phyloP scores from a whole-genome alignment of 2,329 filamentous ascomycete genomes.

The Chaetomium sp. region DNA sequence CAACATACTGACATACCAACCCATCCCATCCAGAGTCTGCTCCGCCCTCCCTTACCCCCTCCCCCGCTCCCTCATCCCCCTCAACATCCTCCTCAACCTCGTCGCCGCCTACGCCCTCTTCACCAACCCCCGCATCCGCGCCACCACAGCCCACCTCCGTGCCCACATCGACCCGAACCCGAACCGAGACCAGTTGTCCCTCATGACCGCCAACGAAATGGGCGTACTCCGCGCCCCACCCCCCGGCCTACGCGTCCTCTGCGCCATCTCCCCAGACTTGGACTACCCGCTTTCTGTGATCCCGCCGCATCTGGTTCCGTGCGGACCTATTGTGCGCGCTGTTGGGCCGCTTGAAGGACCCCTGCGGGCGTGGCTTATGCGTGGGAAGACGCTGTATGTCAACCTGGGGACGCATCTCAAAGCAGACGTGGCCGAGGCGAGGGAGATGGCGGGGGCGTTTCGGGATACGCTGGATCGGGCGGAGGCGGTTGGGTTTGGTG shows the following conservation, averaged over 20 bases:
- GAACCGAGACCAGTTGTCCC: not conserved
- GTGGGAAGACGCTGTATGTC: not conserved
- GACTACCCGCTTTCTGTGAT: not conserved
- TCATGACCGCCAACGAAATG: not conserved
- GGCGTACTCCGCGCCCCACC: no score
- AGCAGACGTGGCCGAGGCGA: not conserved
- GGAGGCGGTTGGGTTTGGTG: not conserved
- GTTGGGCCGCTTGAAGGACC: not conserved
- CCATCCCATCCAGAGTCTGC: not conserved
- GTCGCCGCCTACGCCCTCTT: not conserved
- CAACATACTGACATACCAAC: not conserved
- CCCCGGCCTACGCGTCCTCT: not conserved
- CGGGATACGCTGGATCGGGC: not conserved
- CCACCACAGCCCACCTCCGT: not conserved
- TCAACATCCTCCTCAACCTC: conserved; percentile 1
- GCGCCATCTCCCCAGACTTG: conserved; percentile 2
- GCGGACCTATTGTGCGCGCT: conserved; percentile 4
- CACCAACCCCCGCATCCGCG: conserved; percentile 1
- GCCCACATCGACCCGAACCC: not conserved
- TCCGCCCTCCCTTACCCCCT: not conserved
- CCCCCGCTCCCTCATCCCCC: not conserved
- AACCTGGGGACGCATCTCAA: conserved; percentile 6
- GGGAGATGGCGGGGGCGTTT: conserved; percentile 5
- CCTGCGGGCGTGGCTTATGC: no score
- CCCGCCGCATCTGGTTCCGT: not conserved